Conservation (phyloP, 352 stramenopile genomes). For the Pythium rishiriense region DNA sequence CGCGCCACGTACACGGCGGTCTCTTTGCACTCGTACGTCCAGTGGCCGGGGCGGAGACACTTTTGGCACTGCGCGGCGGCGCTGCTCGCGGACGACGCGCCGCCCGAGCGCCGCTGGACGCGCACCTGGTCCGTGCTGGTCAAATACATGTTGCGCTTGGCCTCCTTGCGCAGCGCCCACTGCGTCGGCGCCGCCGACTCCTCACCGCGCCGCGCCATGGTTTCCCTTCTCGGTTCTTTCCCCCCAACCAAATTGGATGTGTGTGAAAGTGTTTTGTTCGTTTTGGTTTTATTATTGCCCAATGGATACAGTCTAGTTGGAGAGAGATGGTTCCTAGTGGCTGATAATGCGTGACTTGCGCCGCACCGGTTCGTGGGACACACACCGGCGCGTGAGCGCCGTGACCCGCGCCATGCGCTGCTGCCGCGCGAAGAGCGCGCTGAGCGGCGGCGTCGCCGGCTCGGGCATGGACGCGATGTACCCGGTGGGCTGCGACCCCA, state of each 20-base stretch:
- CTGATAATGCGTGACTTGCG: conserved; percentile 16
- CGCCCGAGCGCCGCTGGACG: conserved; percentile 45
- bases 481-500: conserved; percentile 58
- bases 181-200: conserved; percentile 46
- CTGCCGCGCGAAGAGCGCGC: conserved; percentile 40
- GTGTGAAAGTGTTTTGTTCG: no score
- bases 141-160: conserved; percentile 81
- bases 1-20: conserved; percentile 80
- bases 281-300: conserved; percentile 13
- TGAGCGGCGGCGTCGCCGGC: conserved; percentile 42
- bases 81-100: conserved; percentile 15
- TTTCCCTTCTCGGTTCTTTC: neutral
- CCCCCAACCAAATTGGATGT: neutral
- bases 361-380: conserved; percentile 21
- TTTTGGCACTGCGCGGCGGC: conserved; percentile 76
- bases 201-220: conserved; percentile 23
- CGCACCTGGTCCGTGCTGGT: conserved; percentile 76
- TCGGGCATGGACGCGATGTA: conserved; percentile 49
- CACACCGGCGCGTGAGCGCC: conserved; percentile 27
- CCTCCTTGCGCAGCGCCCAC: conserved; percentile 72
- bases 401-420: conserved; percentile 27
- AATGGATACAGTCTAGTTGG: conserved; percentile 5
- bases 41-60: conserved; percentile 75
- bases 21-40: conserved; percentile 90
- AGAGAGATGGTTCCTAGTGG: conserved; percentile 14